Base-by-base conservation (phyloP, 2,329 filamentous ascomycete genomes). In the Colletotrichum paranaense region DNA sequence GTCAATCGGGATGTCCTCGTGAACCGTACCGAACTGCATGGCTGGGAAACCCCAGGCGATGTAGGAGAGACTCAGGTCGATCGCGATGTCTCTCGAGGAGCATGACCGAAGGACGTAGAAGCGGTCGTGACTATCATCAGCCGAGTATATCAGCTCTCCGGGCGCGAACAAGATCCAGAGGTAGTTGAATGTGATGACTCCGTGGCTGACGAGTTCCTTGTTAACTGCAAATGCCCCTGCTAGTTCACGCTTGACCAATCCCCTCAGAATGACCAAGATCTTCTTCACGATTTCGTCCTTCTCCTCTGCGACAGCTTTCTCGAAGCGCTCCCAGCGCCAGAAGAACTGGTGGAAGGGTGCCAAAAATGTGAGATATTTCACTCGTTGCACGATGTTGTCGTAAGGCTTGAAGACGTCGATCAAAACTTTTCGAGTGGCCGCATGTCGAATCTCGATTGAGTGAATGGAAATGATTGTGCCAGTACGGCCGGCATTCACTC, bases 141-240 rank as follows among this genome's bases (percentile, higher is more conserved):
- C 80, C 66, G 81, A 79, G 24, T 79, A 83, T 2, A 88, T 76
- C 2, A 81, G 80, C 53, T 79, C 81, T 1, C 85, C 86, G 0
- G 87, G 88, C 52, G 84, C 82, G 76, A 89, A 88, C 19, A 89
- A 82, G 5, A 86, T 86, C 88, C 87, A 89, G 12, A 86, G 80
- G 65, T 90, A 84, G 8, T 85, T 81, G 67, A 85, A 89, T 0
- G 86, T 86, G 65, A 90, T 86, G 55, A 89, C 88, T 0, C 85
- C 84, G 70, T 90, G 88, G 72, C 81, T 79, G 72, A 88, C 81
- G 57, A 88, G 85, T 69, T 91, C 88, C 38, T 86, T 81, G 46
- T 84, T 86, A 1, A 85, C 81, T 57, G 85, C 83, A 62, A 91
- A 87, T 7, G 82, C 81, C n/a, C 88, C 86, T 24, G 83, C 83